Evolutionary conservation across 352 stramenopile species (phyloP).

Genomic region (Phytophthora megakarya): DNA sequence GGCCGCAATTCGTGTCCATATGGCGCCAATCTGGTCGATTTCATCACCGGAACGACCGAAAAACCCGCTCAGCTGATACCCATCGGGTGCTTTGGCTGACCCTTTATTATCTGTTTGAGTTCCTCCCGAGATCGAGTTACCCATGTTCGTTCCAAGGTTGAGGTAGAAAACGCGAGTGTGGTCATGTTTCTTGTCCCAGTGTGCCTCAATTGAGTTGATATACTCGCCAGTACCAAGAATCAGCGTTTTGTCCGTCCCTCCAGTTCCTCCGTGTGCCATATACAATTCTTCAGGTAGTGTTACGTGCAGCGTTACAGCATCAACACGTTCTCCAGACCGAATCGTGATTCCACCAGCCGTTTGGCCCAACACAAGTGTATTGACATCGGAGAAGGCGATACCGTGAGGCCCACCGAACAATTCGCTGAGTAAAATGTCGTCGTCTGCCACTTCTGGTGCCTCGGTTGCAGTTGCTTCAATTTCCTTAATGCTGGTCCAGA

Average conservation of each 20-base stretch:
- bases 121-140: conserved; percentile 36
- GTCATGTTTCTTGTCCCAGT: conserved; percentile 41
- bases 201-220: conserved; percentile 27
- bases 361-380: conserved; percentile 16
- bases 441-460: conserved; percentile 13
- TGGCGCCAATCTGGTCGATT: conserved; percentile 45
- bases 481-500: conserved; percentile 23
- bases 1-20: conserved; percentile 24
- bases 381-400: conserved; percentile 22
- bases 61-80: conserved; percentile 57
- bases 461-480: conserved; percentile 8
- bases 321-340: conserved; percentile 19
- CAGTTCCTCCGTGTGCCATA: conserved; percentile 20
- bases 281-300: conserved; percentile 12
- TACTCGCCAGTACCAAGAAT: conserved; percentile 15
- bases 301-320: conserved; percentile 23
- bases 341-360: conserved; percentile 16
- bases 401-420: conserved; percentile 21
- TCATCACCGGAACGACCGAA: conserved; percentile 44
- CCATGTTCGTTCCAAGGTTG: conserved; percentile 41
- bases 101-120: conserved; percentile 39
- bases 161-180: conserved; percentile 54
- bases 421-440: conserved; percentile 19
- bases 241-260: conserved; percentile 21
- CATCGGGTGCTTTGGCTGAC: conserved; percentile 38